Conservation (phyloP, 2,329 filamentous ascomycete genomes). For the Colletotrichum liaoningense region DNA sequence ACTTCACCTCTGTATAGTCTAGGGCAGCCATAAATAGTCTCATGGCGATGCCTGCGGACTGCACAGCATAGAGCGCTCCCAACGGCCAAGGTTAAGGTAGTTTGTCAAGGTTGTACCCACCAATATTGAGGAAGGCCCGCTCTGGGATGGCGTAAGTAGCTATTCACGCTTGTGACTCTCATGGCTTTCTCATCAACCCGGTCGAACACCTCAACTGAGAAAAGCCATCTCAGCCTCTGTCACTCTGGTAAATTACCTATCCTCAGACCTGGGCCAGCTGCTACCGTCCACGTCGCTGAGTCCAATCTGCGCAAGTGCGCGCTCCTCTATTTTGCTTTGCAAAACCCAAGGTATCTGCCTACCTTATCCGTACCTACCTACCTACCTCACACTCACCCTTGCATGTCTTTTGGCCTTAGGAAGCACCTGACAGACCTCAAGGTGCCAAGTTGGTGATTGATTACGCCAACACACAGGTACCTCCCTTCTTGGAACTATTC, state of each 20-base stretch:
- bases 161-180: background rate
- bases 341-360: background rate
- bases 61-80: too few relatives aligned
- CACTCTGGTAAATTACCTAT: too few relatives aligned
- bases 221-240: too few relatives aligned
- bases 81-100: too few relatives aligned
- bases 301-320: constrained; percentile 7
- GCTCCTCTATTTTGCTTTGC: background rate
- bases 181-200: too few relatives aligned
- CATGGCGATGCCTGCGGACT: too few relatives aligned
- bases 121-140: background rate
- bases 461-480: too few relatives aligned
- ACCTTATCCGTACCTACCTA: background rate
- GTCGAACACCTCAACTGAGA: too few relatives aligned
- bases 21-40: too few relatives aligned
- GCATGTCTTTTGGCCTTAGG: background rate
- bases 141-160: too few relatives aligned
- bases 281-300: background rate
- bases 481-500: too few relatives aligned
- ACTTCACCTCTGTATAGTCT: too few relatives aligned
- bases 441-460: background rate
- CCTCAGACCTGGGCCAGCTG: background rate
- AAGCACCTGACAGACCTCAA: background rate
- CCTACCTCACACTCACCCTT: background rate
- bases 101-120: background rate